Evolutionary conservation across 495 filamentous ascomycete genomes (phyloP).

Genomic region (Lineolata rhizophorae): DNA sequence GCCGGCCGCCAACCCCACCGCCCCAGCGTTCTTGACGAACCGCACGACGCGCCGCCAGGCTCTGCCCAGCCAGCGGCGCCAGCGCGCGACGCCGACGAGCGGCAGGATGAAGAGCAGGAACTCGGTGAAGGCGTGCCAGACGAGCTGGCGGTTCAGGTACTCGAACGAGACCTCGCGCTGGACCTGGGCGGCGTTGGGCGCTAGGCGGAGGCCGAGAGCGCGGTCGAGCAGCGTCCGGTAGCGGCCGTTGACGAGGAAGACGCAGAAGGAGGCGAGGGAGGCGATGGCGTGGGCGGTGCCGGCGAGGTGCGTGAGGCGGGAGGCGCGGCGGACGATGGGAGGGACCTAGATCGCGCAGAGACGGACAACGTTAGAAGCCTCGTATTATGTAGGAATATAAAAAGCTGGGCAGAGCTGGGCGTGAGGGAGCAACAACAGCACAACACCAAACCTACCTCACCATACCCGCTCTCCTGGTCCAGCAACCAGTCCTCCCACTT

Average conservation of each 20-base stretch:
- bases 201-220: slow-evolving; percentile 63
- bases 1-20: not conserved
- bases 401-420: slow-evolving; percentile 6
- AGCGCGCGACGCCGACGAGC: slow-evolving; percentile 77
- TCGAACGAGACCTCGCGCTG: slow-evolving; percentile 86
- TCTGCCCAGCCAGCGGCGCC: slow-evolving; percentile 72
- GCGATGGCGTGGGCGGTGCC: slow-evolving; percentile 58
- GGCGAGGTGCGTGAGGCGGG: slow-evolving; percentile 41
- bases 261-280: slow-evolving; percentile 63
- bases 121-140: slow-evolving; percentile 98
- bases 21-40: not conserved
- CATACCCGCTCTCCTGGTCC: slow-evolving; percentile 47
- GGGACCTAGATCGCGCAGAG: slow-evolving; percentile 14
- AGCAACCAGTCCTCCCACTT: slow-evolving; percentile 79
- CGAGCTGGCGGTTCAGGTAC: slow-evolving; percentile 90
- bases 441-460: slow-evolving; percentile 28
- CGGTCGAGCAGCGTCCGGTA: slow-evolving; percentile 86
- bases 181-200: slow-evolving; percentile 59
- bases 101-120: slow-evolving; percentile 91
- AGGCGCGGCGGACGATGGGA: slow-evolving; percentile 31
- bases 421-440: not conserved
- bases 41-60: slow-evolving; percentile 37
- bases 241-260: slow-evolving; percentile 73
- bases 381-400: slow-evolving; percentile 12
- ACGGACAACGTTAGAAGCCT: too few relatives aligned